Evolutionary conservation across 257 asterid genomes (phyloP).

Genomic region (Przewalskia tangutica): DNA sequence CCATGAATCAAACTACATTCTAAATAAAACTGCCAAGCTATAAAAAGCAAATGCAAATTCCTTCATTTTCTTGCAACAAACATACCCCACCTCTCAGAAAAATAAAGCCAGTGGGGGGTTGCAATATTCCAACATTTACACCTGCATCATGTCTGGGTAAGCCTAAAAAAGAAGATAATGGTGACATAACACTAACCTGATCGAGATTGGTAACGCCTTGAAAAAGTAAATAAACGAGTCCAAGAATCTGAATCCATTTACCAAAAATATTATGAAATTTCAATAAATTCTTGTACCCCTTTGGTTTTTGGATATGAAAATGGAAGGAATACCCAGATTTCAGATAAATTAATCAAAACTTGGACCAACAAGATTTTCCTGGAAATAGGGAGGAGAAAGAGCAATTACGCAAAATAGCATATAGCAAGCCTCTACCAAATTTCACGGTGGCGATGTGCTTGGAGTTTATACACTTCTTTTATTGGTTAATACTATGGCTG

Average conservation of each 20-base stretch:
- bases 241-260: conserved; percentile 76
- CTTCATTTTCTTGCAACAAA: background rate
- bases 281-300: no score
- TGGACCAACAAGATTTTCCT: conserved; percentile 9
- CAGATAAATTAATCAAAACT: background rate
- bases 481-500: background rate
- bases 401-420: background rate
- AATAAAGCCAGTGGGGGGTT: no score
- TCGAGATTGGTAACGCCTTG: conserved; percentile 57
- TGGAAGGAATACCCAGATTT: background rate
- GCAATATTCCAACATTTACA: background rate
- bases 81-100: background rate
- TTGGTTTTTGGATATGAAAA: background rate
- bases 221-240: conserved; percentile 37
- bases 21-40: background rate
- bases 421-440: conserved; percentile 27
- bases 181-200: conserved; percentile 42
- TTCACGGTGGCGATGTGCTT: background rate
- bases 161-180: background rate
- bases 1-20: background rate
- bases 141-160: background rate
- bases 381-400: conserved; percentile 27
- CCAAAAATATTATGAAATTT: background rate
- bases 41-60: background rate
- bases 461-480: background rate